These are phyloP conservation scores for Plasmodium ovale DNA, from an alignment of 169 alveolate genomes.

Conservation along the genomic window DNA sequence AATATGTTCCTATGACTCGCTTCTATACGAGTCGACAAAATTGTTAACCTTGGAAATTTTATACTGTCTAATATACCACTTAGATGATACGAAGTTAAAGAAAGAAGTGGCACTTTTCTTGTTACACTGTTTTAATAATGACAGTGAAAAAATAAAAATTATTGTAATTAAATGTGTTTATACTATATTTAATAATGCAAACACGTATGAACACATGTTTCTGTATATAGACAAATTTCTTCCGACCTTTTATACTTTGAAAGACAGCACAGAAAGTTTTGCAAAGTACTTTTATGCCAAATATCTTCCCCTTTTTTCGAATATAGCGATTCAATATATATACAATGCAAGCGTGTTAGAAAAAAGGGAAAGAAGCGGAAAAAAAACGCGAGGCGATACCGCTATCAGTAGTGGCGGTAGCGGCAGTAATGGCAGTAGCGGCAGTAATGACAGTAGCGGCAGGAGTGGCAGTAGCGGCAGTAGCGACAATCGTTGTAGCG, in stretches of 20 bases:
- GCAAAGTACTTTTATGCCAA: conserved; percentile 46
- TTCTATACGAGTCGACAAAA: conserved; percentile 20
- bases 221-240: conserved; percentile 37
- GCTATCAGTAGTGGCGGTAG: neutral
- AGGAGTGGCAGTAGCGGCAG: neutral
- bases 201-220: conserved; percentile 5
- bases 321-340: conserved; percentile 30
- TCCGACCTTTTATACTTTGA: conserved; percentile 35
- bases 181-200: conserved; percentile 35
- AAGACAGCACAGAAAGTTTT: conserved; percentile 14
- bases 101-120: conserved; percentile 36
- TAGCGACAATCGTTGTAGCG: neutral
- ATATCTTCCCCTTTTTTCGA: conserved; percentile 56
- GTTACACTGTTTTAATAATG: conserved; percentile 38
- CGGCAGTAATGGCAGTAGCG: neutral
- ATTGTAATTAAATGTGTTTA: conserved; percentile 38
- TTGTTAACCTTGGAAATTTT: conserved; percentile 26
- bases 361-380: neutral
- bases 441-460: neutral
- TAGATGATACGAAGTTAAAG: conserved; percentile 10
- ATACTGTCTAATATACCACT: conserved; percentile 21
- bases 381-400: neutral
- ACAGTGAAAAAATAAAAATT: conserved; percentile 49
- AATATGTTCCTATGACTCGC: conserved; percentile 29
- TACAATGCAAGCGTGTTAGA: conserved; percentile 41